Percentiles rank a stretch among this genome's conserved stretches.
phyloP scores from a whole-genome alignment of 2,329 filamentous ascomycete genomes.

The Xenoacremonium recifei region DNA sequence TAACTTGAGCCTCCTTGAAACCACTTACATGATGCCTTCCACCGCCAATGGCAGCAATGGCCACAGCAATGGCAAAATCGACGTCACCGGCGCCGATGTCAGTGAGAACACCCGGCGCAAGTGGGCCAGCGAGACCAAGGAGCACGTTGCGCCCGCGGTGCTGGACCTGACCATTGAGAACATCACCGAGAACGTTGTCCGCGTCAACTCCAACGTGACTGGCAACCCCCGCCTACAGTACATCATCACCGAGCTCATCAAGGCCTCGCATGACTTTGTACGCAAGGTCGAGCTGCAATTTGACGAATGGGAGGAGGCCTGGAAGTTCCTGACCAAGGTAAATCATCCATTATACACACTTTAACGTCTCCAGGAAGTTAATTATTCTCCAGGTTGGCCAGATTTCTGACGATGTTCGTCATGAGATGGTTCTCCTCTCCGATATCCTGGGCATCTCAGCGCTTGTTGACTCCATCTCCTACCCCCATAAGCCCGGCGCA shows the following conservation, averaged over 20 bases:
- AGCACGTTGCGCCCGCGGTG: not conserved
- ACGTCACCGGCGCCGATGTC: not conserved
- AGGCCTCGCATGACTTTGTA: not conserved
- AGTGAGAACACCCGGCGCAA: constrained; percentile 4
- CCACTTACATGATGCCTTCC: constrained; percentile 1
- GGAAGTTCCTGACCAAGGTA: not conserved
- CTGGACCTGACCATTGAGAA: not conserved
- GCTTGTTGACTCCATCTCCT: not conserved
- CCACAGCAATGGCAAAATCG: not conserved
- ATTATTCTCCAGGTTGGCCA: not conserved
- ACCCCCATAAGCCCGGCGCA: not conserved
- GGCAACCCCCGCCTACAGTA: not conserved
- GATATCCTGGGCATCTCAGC: not conserved
- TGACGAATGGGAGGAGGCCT: not conserved
- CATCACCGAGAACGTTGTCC: not conserved
- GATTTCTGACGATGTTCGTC: not conserved
- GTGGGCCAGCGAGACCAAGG: constrained; percentile 3
- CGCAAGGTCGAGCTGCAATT: not conserved
- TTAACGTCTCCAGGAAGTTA: not conserved
- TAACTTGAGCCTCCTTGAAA: too few species aligned
- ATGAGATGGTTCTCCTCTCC: not conserved
- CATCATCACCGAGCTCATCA: not conserved
- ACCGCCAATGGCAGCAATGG: not conserved
- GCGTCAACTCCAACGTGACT: not conserved
- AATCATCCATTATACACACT: not conserved